Evolutionary conservation across 2,329 filamentous ascomycete species (phyloP).

Genomic region (Colletotrichum trifolii): DNA sequence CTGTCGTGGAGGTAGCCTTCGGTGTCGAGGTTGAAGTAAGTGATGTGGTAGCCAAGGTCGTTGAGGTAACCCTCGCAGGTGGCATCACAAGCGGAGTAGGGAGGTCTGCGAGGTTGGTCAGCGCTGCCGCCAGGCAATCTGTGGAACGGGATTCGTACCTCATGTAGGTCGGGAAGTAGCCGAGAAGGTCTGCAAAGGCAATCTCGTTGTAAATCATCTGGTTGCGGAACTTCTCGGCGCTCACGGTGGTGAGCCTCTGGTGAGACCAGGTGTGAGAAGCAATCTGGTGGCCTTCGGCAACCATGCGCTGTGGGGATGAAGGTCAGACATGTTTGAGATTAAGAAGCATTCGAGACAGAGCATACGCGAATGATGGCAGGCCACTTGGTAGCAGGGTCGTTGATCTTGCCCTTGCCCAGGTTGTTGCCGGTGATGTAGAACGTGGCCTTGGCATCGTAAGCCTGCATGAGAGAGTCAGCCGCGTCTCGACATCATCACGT

Average conservation of each 20-base stretch:
- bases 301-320: slow-evolving; percentile 52
- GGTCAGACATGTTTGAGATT: slow-evolving; percentile 4
- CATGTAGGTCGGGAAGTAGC: slow-evolving; percentile 66
- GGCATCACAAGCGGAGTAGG: slow-evolving; percentile 55
- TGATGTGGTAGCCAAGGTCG: slow-evolving; percentile 49
- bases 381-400: slow-evolving; percentile 55
- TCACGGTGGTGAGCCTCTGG: slow-evolving; percentile 35
- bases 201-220: slow-evolving; percentile 66
- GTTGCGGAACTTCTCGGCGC: slow-evolving; percentile 47
- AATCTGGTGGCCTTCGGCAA: slow-evolving; percentile 67
- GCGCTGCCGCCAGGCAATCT: background rate
- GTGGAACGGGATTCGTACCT: slow-evolving; percentile 30
- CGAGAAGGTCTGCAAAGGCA: slow-evolving; percentile 65
- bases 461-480: slow-evolving; percentile 36
- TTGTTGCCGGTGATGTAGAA: slow-evolving; percentile 67
- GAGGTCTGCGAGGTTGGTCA: slow-evolving; percentile 44
- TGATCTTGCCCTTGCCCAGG: slow-evolving; percentile 57
- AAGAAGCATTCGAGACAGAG: background rate
- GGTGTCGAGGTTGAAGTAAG: slow-evolving; percentile 51
- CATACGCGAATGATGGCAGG: slow-evolving; percentile 50
- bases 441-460: slow-evolving; percentile 71
- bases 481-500: background rate
- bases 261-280: slow-evolving; percentile 69
- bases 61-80: slow-evolving; percentile 33
- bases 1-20: slow-evolving; percentile 48